Evolutionary conservation across 23 red algal genomes (phyloP).

Genomic region (Pyropia yezoensis): DNA sequence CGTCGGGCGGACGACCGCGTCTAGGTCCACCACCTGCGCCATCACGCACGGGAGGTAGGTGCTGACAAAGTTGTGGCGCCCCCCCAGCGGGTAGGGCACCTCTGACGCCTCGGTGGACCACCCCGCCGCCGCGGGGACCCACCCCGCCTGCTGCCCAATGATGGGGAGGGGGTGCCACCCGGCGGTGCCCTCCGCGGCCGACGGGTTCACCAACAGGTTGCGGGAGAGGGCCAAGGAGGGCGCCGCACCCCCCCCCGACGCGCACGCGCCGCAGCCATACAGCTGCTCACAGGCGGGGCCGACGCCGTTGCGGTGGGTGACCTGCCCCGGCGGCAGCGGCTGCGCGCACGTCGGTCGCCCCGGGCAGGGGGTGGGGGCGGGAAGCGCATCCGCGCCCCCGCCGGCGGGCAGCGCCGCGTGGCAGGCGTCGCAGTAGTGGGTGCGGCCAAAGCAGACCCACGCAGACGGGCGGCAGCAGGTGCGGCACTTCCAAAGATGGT

Average conservation of each 20-base stretch:
- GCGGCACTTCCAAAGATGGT: slow-evolving; percentile 59
- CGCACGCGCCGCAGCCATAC: slow-evolving; percentile 23
- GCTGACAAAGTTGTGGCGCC: slow-evolving; percentile 26
- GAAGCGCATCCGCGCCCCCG: background rate
- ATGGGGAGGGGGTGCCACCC: slow-evolving; percentile 7
- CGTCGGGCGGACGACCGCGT: background rate
- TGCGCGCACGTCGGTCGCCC: slow-evolving; percentile 7
- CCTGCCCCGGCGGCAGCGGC: background rate
- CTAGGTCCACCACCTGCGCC: slow-evolving; percentile 48
- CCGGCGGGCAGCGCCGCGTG: slow-evolving; percentile 20
- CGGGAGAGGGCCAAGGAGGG: too few relatives aligned
- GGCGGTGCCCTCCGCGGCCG: background rate
- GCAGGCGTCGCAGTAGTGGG: slow-evolving; percentile 45
- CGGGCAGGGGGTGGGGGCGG: slow-evolving; percentile 5
- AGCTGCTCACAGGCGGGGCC: slow-evolving; percentile 23
- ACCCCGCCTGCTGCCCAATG: too few relatives aligned
- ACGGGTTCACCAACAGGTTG: slow-evolving; percentile 43
- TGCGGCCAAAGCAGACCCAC: slow-evolving; percentile 41
- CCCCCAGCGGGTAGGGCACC: too few relatives aligned
- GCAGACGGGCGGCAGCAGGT: slow-evolving; percentile 22
- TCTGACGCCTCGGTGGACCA: too few relatives aligned
- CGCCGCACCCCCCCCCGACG: too few relatives aligned
- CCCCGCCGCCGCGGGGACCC: too few relatives aligned
- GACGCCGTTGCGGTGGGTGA: slow-evolving; percentile 28
- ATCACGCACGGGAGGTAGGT: slow-evolving; percentile 8